These are phyloP conservation scores for Chalara sp. DNA, from an alignment of 2,329 filamentous ascomycete species.

Conservation along the genomic window DNA sequence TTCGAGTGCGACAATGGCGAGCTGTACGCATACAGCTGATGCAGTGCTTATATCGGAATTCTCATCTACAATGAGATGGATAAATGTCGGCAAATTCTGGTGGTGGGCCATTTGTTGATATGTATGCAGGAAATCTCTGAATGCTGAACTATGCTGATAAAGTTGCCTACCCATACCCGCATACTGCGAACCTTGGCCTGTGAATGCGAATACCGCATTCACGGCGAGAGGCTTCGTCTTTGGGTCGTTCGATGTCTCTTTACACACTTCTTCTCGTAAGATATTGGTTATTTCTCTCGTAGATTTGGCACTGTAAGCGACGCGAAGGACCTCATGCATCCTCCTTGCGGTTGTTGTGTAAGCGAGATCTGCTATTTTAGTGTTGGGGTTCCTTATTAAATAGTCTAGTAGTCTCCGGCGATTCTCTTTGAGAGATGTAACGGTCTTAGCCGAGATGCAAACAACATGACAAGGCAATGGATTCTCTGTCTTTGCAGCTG, in stretches of 20 bases:
- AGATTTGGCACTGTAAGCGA: slow-evolving; percentile 44
- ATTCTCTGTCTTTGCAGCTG: neutral
- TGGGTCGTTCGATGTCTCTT: neutral
- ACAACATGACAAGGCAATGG: slow-evolving; percentile 23
- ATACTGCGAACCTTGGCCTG: slow-evolving; percentile 30
- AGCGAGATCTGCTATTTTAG: slow-evolving; percentile 20
- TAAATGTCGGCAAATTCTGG: slow-evolving; percentile 19
- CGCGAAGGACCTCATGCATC: slow-evolving; percentile 52
- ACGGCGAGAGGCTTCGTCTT: neutral
- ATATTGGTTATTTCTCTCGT: neutral
- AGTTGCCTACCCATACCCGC: slow-evolving; percentile 37
- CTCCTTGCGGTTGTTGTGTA: slow-evolving; percentile 36
- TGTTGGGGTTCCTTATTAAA: slow-evolving; percentile 17
- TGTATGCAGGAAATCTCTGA: slow-evolving; percentile 1
- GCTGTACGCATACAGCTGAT: slow-evolving; percentile 37
- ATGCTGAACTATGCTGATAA: slow-evolving; percentile 39
- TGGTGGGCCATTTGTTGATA: neutral
- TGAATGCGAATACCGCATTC: slow-evolving; percentile 14
- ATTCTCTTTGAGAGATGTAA: slow-evolving; percentile 20
- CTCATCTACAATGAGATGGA: slow-evolving; percentile 31
- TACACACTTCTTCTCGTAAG: neutral
- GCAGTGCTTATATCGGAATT: slow-evolving; percentile 3
- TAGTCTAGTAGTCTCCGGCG: slow-evolving; percentile 17
- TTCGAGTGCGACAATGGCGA: slow-evolving; percentile 44
- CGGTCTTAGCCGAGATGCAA: slow-evolving; percentile 40